Base-by-base conservation (phyloP, 1,284 basidiomycete species). In the Marasmius oreades region DNA sequence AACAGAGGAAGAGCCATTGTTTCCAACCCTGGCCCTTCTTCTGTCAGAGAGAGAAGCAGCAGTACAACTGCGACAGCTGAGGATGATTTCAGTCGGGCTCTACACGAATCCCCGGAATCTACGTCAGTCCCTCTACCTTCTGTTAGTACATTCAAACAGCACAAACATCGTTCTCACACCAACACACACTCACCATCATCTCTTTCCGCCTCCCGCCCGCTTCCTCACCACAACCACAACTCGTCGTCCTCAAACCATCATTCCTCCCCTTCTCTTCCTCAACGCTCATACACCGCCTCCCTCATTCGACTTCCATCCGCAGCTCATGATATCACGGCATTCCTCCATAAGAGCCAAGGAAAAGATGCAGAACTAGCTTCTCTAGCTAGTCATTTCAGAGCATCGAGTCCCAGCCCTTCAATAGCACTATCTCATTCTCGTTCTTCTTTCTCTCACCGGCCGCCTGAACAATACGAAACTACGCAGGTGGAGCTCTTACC, bases 41-140 rank as follows among this genome's bases (percentile, higher is more conserved):
- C 51, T 3, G 10, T 46, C 34, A 28, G 22, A 36, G 33, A 42
- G 14, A 14, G 58, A 46, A 23, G 47, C 28, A 50, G 47, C 23
- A 50, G 47, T 33, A 16, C n/a, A n/a, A n/a, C 39, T 0, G 56
- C 70, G 2, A 44, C 60, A 8, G 53, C 66, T n/a, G 67, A 71
- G 11, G 53, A 57, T 0, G 71, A 70, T 14, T 68, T 16, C 6
- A 20, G 23, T 11, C 31, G 10, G 8, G 22, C 16, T 24, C 22
- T 52, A 11, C 22, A 39, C 28, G 47, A 50, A 28, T 50, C 47
- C 24, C 47, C 47, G 5, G 26, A 28, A 16, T 33, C 47, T 16
- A 26, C 33, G 26, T 10, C 24, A 18, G 28, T 26, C 12, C 24
- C 47, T 11, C 20, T 50, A 18, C 47, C 47, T 26, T 26, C 47